phyloP scores from a whole-genome alignment of 2,329 filamentous ascomycete genomes.

The Epichloe scottii region DNA sequence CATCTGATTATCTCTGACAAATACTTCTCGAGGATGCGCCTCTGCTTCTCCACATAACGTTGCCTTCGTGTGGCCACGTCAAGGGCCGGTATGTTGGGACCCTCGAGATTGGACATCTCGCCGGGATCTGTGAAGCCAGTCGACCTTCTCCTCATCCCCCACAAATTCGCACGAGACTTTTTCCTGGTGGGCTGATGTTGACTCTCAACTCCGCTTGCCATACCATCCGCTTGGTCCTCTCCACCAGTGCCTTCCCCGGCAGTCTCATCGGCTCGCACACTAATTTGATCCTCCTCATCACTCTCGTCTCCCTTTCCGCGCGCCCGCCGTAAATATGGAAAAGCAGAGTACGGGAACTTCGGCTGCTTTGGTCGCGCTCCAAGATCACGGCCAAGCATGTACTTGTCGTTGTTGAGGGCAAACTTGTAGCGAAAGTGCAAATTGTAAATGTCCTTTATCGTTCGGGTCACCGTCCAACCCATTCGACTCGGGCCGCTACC shows the following conservation, averaged over 20 bases:
- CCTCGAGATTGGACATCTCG: constrained; percentile 29
- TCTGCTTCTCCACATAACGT: constrained; percentile 69
- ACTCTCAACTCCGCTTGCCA: constrained; percentile 23
- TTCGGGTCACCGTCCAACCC: constrained; percentile 88
- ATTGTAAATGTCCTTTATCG: constrained; percentile 80
- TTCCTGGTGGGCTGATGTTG: constrained; percentile 25
- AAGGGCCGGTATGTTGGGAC: constrained; percentile 30
- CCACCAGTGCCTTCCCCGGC: constrained; percentile 43
- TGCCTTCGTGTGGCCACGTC: constrained; percentile 30
- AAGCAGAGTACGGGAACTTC: constrained; percentile 76
- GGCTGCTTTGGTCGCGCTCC: constrained; percentile 69
- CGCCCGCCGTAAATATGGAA: constrained; percentile 77
- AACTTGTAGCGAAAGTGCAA: constrained; percentile 90
- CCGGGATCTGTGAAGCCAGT: constrained; percentile 35
- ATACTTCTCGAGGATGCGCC: constrained; percentile 78
- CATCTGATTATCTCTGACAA: constrained; percentile 89
- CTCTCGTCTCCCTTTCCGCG: constrained; percentile 69
- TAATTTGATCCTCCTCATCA: constrained; percentile 53
- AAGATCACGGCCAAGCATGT: constrained; percentile 55
- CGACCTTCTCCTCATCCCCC: constrained; percentile 40
- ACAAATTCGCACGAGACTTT: constrained; percentile 40
- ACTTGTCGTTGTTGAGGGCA: constrained; percentile 70
- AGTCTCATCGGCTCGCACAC: constrained; percentile 29
- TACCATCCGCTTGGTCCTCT: constrained; percentile 44
- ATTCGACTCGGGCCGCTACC: constrained; percentile 90